Conservation (phyloP, 2,329 filamentous ascomycete genomes). For the Rhynchosporium secalis region DNA sequence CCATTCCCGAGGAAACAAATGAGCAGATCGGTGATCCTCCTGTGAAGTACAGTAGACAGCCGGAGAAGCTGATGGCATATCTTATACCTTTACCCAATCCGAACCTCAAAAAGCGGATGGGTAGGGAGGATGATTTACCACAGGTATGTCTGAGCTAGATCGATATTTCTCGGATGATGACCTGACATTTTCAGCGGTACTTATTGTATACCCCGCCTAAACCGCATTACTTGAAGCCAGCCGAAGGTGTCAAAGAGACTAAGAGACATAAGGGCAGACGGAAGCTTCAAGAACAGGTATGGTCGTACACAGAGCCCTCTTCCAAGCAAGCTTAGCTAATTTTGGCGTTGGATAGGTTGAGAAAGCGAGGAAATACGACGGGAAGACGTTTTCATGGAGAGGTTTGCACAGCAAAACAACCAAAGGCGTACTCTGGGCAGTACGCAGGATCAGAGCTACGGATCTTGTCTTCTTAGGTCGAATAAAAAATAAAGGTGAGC, state of each 20-base stretch:
- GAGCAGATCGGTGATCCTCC: background rate
- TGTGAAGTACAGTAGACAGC: constrained; percentile 20
- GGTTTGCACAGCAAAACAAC: constrained; percentile 24
- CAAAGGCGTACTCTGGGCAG: constrained; percentile 19
- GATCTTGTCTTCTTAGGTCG: constrained; percentile 25
- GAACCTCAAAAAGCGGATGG: constrained; percentile 4
- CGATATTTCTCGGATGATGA: background rate
- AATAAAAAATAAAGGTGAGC: constrained; percentile 21
- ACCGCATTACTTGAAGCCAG: constrained; percentile 23
- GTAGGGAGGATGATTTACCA: constrained; percentile 9
- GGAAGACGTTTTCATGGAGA: constrained; percentile 20
- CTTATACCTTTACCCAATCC: constrained; percentile 24
- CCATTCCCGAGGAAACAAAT: constrained; percentile 4
- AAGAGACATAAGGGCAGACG: constrained; percentile 17
- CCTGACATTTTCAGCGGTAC: constrained; percentile 15
- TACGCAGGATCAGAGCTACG: constrained; percentile 20
- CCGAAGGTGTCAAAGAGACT: constrained; percentile 19
- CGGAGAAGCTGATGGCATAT: constrained; percentile 21
- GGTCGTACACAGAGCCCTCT: background rate
- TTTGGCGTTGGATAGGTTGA: constrained; percentile 13
- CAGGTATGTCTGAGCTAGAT: background rate
- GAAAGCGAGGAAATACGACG: constrained; percentile 24
- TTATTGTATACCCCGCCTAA: constrained; percentile 22
- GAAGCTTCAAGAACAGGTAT: constrained; percentile 23
- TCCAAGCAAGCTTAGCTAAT: background rate